Conservation (phyloP, 2,329 filamentous ascomycete species). For the Colletotrichum cuscutae region DNA sequence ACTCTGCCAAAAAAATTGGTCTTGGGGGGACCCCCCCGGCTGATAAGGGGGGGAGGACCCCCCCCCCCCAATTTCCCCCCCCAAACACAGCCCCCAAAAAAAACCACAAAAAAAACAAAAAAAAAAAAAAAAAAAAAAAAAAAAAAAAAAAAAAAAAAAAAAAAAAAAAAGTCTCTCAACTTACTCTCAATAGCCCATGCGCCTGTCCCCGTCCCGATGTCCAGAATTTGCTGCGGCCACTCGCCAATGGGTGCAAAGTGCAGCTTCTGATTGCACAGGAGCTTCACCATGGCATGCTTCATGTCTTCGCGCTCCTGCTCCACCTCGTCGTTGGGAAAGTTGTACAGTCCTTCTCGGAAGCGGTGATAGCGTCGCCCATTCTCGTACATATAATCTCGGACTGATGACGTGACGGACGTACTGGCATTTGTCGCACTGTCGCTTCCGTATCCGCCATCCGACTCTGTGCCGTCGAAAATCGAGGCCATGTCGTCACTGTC, state of each 20-base stretch:
- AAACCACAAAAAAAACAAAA: too few relatives aligned
- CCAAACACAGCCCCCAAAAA: too few relatives aligned
- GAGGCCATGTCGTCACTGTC: constrained; percentile 43
- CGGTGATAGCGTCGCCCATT: constrained; percentile 70
- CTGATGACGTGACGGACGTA: constrained; percentile 50
- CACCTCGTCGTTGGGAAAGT: constrained; percentile 69
- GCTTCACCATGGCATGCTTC: constrained; percentile 63
- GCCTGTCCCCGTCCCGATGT: constrained; percentile 68
- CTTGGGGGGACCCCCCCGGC: too few relatives aligned
- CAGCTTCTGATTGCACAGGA: constrained; percentile 59
- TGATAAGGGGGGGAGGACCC: too few relatives aligned
- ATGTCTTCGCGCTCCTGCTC: constrained; percentile 69
- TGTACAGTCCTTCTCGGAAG: constrained; percentile 64
- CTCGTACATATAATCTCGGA: constrained; percentile 61
- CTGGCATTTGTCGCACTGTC: constrained; percentile 48
- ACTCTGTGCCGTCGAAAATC: constrained; percentile 36
- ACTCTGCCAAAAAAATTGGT: constrained; percentile 27
- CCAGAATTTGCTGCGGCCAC: constrained; percentile 61
- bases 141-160: constrained; percentile 32
- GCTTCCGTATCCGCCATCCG: constrained; percentile 51
- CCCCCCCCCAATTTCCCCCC: too few relatives aligned
- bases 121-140: constrained; percentile 38
- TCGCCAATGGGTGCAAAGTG: constrained; percentile 62
- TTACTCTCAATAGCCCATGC: constrained; percentile 68
- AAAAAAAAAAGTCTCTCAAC: constrained; percentile 30